These are phyloP conservation scores for Cucurbita argyrosperma DNA, from an alignment of 306 rosid species.

Conservation along the genomic window DNA sequence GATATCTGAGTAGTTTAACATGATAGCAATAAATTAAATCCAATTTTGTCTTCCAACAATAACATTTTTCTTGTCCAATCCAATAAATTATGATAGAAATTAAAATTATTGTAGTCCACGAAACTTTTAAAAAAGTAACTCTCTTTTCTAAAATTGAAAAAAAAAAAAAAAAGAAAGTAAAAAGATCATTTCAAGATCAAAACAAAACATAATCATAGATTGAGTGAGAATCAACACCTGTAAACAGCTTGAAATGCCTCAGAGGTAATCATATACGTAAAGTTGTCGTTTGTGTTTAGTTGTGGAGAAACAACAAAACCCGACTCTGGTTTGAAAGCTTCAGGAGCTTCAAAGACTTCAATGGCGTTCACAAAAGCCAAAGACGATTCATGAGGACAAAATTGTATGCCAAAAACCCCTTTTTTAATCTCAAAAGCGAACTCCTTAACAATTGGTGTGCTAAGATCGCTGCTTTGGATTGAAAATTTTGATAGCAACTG, in stretches of 20 bases:
- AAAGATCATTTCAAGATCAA: too few relatives aligned
- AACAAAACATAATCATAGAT: too few relatives aligned
- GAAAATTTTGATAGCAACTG: slow-evolving; percentile 2
- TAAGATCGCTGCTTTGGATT: background rate
- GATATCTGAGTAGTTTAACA: too few relatives aligned
- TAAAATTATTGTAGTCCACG: too few relatives aligned
- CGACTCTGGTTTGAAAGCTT: background rate
- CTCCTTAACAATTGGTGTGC: background rate
- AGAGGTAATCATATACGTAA: background rate
- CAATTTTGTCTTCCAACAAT: too few relatives aligned
- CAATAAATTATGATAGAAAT: too few relatives aligned
- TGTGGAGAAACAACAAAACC: background rate
- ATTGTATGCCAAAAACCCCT: background rate
- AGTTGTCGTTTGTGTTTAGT: too few relatives aligned
- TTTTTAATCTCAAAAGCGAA: background rate
- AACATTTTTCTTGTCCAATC: too few relatives aligned
- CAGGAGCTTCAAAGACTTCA: slow-evolving; percentile 1
- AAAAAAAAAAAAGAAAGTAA: too few relatives aligned
- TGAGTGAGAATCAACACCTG: background rate
- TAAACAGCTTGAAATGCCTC: background rate
- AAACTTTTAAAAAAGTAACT: too few relatives aligned
- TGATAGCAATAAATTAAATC: too few relatives aligned
- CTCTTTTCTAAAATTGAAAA: too few relatives aligned
- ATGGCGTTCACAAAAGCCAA: slow-evolving; percentile 11
- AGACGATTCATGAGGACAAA: background rate